Percentiles rank a stretch among this genome's conserved stretches.
Evolutionary conservation across 306 rosid species (phyloP).

Genomic region (Trichosanthes truncata): DNA sequence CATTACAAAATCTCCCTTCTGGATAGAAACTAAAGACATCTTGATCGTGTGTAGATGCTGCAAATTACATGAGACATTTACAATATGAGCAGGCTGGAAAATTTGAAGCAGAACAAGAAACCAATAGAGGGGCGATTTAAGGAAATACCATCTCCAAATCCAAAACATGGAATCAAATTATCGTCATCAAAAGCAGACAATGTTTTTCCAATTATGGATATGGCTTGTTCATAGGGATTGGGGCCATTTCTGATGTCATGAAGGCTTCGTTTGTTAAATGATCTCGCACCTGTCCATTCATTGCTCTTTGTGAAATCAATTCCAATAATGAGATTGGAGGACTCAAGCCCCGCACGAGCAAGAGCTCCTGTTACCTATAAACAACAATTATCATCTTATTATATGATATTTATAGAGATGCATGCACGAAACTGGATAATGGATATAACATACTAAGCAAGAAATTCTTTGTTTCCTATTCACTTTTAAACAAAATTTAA

Average conservation of each 20-base stretch:
- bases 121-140: neutral
- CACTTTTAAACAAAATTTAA: neutral
- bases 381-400: neutral
- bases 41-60: slow-evolving; percentile 16
- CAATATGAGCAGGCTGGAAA: neutral
- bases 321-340: slow-evolving; percentile 16
- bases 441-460: neutral
- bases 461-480: neutral
- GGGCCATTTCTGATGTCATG: slow-evolving; percentile 5
- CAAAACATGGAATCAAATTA: slow-evolving; percentile 13
- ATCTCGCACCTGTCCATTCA: slow-evolving; percentile 13
- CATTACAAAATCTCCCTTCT: slow-evolving; percentile 9
- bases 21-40: slow-evolving; percentile 11
- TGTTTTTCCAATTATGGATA: slow-evolving; percentile 12
- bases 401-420: neutral
- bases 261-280: slow-evolving; percentile 7
- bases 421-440: neutral
- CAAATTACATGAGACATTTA: neutral
- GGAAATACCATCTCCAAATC: slow-evolving; percentile 14
- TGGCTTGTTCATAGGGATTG: slow-evolving; percentile 15
- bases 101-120: neutral
- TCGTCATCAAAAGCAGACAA: slow-evolving; percentile 13
- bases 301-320: slow-evolving; percentile 16
- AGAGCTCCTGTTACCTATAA: slow-evolving; percentile 12
- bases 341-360: slow-evolving; percentile 16